Evolutionary conservation across 2,329 filamentous ascomycete genomes (phyloP).

Genomic region (Penicillium concentricum): DNA sequence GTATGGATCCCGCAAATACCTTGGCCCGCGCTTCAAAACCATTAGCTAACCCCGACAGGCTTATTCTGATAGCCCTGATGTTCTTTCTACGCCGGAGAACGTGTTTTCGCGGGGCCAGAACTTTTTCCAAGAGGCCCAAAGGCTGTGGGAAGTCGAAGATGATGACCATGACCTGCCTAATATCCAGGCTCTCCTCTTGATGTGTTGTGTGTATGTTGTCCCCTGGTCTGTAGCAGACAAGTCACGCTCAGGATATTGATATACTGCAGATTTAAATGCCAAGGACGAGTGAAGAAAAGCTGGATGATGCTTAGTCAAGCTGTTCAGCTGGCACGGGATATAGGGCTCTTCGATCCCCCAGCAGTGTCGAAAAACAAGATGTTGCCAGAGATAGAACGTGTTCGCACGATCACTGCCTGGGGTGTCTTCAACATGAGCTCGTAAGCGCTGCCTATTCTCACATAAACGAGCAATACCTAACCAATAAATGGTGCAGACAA

Average conservation of each 20-base stretch:
- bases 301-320: constrained; percentile 37
- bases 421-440: constrained; percentile 32
- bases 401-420: constrained; percentile 30
- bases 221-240: neutral
- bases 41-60: constrained; percentile 24
- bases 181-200: constrained; percentile 37
- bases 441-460: constrained; percentile 16
- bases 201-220: constrained; percentile 33
- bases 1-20: constrained; percentile 23
- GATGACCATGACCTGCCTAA: constrained; percentile 34
- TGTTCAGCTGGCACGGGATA: constrained; percentile 32
- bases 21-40: neutral
- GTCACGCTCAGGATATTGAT: constrained; percentile 17
- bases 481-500: constrained; percentile 23
- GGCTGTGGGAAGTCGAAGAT: constrained; percentile 37
- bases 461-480: constrained; percentile 5
- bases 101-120: constrained; percentile 31
- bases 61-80: constrained; percentile 37
- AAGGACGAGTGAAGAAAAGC: constrained; percentile 26
- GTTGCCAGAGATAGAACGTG: constrained; percentile 20
- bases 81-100: constrained; percentile 29
- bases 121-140: constrained; percentile 39
- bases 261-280: constrained; percentile 25
- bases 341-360: constrained; percentile 27
- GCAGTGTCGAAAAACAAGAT: constrained; percentile 10